Base-by-base conservation (phyloP, 768 basidiomycete genomes). In the Lyophyllum semitale region DNA sequence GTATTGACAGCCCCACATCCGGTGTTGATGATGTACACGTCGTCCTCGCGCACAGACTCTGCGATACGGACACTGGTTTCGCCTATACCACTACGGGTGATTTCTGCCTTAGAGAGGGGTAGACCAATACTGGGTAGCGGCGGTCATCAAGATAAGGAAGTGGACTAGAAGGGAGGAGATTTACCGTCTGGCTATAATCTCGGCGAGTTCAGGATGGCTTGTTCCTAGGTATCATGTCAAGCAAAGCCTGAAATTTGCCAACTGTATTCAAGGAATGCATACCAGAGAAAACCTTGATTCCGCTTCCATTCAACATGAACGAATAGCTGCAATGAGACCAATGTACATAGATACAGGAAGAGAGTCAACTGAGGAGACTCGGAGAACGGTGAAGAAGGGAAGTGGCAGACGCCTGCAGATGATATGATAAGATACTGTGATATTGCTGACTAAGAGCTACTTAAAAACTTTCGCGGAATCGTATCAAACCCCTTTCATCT, bases 11-110 rank as follows among this genome's bases (percentile, higher is more conserved):
- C 77, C 22, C 89, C 86, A 64, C 88, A 88, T 13, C 93, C 90
- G 35, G 93, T 93, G 74, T 95, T 97, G 77, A 99, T 88, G 71
- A 99, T 98, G 75, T 98, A 99, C 47, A 98, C 96, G 70, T 98
- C 97, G 71, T 94, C 92, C 74, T 98, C 95, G 58, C 97, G 91
- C 32, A 99, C 96, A 42, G 92, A 95, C 74, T 98, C 95, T 60
- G 84, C 83, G 69, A 99, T 93, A 61, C 90, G 89, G 48, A 98
- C 93, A 64, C 84, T 84, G 45, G 92, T 93, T 76, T 98, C 96
- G 53, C 95, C 93, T 57, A 94, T 90, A 22, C 91, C 88, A 68
- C 91, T 94, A 63, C 87, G 87, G 51, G 89, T 88, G 53, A 97
- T 86, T 63, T 93, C 89, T 18, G 93, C 93, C 60, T 88, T 90